Evolutionary conservation across 306 rosid genomes (phyloP).

Genomic region (Herpetospermum pedunculosum): DNA sequence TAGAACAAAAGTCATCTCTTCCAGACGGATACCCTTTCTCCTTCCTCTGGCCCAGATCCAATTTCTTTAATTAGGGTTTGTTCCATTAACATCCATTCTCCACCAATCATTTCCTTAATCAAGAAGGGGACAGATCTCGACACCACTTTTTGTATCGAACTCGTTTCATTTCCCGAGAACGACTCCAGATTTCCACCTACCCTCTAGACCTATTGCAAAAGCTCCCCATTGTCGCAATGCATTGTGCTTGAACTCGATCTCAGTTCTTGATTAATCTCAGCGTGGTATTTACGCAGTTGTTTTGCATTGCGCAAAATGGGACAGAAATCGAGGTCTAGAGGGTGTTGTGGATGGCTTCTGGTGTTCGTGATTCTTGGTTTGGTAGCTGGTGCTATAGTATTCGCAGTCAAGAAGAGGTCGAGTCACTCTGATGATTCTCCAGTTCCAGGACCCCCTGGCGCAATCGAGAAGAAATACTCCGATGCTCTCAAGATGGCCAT

Average conservation of each 20-base stretch:
- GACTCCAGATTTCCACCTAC: background rate
- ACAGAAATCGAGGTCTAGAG: conserved; percentile 38
- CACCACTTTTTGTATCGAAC: background rate
- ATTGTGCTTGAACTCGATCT: conserved; percentile 27
- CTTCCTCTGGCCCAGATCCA: conserved; percentile 4
- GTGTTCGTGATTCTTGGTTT: conserved; percentile 49
- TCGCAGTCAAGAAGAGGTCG: conserved; percentile 34
- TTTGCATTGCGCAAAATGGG: conserved; percentile 35
- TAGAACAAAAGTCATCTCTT: background rate
- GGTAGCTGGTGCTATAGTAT: conserved; percentile 41
- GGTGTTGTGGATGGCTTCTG: conserved; percentile 61
- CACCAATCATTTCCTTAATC: conserved; percentile 11
- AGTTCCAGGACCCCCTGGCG: conserved; percentile 80
- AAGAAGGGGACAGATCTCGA: background rate
- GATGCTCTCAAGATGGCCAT: conserved; percentile 66
- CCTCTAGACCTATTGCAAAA: background rate
- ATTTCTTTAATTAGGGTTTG: conserved; percentile 5
- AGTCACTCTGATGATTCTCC: conserved; percentile 35
- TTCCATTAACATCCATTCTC: background rate
- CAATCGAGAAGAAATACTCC: conserved; percentile 43
- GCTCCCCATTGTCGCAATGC: conserved; percentile 11
- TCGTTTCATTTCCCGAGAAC: background rate
- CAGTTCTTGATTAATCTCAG: background rate
- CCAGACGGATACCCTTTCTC: background rate
- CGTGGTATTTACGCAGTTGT: background rate